Evolutionary conservation across 78 protist species (phyloP).

Genomic region (Creolimax fragrantissima): DNA sequence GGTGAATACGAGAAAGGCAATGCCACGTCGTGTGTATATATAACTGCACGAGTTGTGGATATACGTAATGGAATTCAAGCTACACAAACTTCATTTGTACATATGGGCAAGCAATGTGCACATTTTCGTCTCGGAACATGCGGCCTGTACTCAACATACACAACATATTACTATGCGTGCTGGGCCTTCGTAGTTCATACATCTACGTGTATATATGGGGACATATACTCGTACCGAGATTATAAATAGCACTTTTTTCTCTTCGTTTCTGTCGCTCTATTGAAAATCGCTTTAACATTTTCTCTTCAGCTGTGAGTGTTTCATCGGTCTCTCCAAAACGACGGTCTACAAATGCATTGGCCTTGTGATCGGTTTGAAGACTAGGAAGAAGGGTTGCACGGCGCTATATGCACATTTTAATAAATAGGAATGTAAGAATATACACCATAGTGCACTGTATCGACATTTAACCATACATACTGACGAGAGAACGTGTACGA

Average conservation of each 20-base stretch:
- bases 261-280: not conserved
- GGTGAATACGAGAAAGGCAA: too few species aligned
- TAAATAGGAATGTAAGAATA: not conserved
- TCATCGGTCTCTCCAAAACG: constrained; percentile 35
- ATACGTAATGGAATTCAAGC: too few species aligned
- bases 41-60: too few species aligned
- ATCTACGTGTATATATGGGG: too few species aligned
- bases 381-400: constrained; percentile 19
- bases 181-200: too few species aligned
- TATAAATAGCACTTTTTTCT: not conserved
- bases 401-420: not conserved
- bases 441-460: not conserved
- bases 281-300: constrained; percentile 22
- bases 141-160: too few species aligned
- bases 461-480: not conserved
- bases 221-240: not conserved
- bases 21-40: too few species aligned
- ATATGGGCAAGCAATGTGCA: too few species aligned
- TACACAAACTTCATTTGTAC: too few species aligned
- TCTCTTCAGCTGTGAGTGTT: constrained; percentile 35
- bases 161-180: too few species aligned
- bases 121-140: too few species aligned
- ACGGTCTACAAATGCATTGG: constrained; percentile 16
- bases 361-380: not conserved
- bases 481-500: not conserved